phyloP scores from a whole-genome alignment of 345 rosid species.

The Raphanus sativus region DNA sequence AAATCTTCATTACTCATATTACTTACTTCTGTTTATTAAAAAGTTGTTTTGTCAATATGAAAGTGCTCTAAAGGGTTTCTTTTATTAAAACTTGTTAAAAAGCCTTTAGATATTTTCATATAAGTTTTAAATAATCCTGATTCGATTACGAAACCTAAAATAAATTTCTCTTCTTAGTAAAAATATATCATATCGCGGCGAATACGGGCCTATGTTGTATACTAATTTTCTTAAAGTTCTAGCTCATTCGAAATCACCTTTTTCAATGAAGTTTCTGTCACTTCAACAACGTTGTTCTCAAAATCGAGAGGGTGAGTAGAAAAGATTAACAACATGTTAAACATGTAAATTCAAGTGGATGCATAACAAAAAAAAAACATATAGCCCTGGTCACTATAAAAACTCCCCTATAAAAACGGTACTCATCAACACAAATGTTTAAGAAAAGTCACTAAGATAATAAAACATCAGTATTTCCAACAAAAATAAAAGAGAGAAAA shows the following conservation, averaged over 20 bases:
- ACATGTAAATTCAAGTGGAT: not conserved
- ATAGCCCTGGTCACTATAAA: not conserved
- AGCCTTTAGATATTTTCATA: not conserved
- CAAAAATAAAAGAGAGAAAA: not conserved
- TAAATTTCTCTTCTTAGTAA: no score
- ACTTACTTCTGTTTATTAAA: no score
- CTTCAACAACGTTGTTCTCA: not conserved
- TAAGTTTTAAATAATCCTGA: not conserved
- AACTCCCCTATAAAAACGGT: not conserved
- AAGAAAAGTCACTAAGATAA: not conserved
- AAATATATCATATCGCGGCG: not conserved
- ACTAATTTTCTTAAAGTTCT: not conserved
- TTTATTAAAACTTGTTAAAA: not conserved
- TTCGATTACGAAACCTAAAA: no score
- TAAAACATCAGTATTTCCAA: not conserved
- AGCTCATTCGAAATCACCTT: not conserved
- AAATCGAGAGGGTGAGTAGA: not conserved
- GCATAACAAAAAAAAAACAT: not conserved
- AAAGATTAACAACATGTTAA: no score
- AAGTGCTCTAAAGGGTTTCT: not conserved
- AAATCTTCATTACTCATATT: no score
- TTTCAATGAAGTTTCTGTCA: not conserved
- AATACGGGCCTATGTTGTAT: not conserved
- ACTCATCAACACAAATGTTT: not conserved
- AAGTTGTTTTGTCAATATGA: not conserved